These are phyloP conservation scores for Neonothopanus nambi DNA, from an alignment of 1,284 basidiomycete species.

Conservation along the genomic window DNA sequence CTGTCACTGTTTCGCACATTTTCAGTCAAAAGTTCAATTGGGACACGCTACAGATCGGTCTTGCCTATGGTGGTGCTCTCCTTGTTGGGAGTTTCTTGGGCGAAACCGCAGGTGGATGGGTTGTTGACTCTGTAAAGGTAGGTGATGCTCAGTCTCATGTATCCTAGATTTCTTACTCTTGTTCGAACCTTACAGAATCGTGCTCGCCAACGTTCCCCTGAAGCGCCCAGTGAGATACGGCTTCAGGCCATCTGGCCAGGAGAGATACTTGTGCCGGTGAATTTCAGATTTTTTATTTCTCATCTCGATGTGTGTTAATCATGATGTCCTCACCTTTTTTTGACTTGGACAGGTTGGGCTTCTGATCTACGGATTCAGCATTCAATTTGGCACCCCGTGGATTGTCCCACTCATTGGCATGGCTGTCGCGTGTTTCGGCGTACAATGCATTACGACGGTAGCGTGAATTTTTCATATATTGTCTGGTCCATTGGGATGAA, in stretches of 20 bases:
- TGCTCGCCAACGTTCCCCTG: not conserved
- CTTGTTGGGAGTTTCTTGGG: conserved; percentile 2
- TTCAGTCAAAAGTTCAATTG: conserved; percentile 9
- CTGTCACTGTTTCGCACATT: conserved; percentile 9
- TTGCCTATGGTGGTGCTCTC: conserved; percentile 6
- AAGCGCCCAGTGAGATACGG: conserved; percentile 4
- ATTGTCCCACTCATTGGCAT: conserved; percentile 9
- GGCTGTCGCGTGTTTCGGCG: conserved; percentile 8
- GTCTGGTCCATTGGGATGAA: not conserved
- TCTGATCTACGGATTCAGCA: conserved; percentile 6
- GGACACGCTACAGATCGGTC: conserved; percentile 7
- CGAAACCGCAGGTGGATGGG: conserved; percentile 8
- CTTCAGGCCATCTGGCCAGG: conserved; percentile 7
- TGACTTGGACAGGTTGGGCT: conserved; percentile 1
- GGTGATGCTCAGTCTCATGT: no score
- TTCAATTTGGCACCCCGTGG: conserved; percentile 5
- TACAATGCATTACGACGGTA: no score
- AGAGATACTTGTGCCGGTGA: conserved; percentile 6
- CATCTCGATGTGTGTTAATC: not conserved
- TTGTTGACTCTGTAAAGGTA: conserved; percentile 7
- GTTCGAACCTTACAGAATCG: conserved; percentile 4
- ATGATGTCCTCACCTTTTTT: not conserved
- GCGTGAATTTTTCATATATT: conserved; percentile 2
- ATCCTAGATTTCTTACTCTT: not conserved
- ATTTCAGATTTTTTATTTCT: not conserved